Conservation (phyloP, 2,329 filamentous ascomycete species). For the Phaeosphaeriaceae sp. region DNA sequence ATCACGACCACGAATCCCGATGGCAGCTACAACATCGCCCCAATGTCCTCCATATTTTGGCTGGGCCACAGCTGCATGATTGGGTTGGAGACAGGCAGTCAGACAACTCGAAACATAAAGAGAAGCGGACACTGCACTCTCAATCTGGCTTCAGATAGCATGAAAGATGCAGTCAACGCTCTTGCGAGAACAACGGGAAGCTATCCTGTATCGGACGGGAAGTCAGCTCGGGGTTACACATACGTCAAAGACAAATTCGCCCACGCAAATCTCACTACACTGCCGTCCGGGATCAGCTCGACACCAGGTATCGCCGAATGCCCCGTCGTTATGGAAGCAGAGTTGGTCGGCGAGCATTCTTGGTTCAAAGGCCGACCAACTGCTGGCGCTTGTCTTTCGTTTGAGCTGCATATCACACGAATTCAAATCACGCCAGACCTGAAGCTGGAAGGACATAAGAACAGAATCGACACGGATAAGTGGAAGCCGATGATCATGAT, state of each 20-base stretch:
- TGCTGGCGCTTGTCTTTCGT: neutral
- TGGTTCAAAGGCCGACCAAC: neutral
- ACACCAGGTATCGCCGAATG: neutral
- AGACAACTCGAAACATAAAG: neutral
- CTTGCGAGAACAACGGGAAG: neutral
- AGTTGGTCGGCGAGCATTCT: neutral
- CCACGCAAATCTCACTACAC: neutral
- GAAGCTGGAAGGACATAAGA: neutral
- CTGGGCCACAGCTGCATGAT: neutral
- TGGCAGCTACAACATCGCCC: neutral
- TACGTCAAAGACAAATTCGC: neutral
- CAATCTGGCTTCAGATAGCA: neutral
- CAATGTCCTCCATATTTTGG: neutral
- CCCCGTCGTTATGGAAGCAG: neutral
- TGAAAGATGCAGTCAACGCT: neutral
- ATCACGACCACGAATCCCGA: neutral
- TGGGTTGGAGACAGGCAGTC: neutral
- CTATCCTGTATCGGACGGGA: neutral
- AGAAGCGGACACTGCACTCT: neutral
- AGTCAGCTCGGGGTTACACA: neutral
- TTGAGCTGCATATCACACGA: neutral
- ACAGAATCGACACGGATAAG: neutral
- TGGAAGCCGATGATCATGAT: neutral
- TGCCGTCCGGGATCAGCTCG: neutral
- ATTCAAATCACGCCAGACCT: neutral